Conservation (phyloP, 257 asterid species). For the Marsdenia floribunda region DNA sequence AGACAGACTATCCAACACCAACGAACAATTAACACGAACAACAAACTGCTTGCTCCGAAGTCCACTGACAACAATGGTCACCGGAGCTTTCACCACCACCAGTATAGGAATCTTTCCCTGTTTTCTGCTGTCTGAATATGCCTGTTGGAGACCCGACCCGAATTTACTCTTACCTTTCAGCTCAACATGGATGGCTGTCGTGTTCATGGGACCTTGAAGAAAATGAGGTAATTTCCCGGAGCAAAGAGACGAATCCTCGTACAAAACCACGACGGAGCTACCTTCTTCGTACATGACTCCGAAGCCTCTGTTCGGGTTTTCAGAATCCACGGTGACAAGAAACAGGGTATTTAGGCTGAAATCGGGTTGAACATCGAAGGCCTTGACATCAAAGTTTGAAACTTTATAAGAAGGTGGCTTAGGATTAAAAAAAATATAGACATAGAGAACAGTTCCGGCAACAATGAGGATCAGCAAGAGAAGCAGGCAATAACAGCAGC, state of each 20-base stretch:
- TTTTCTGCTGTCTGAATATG: conserved; percentile 18
- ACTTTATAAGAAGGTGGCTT: conserved; percentile 35
- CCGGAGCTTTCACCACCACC: conserved; percentile 36
- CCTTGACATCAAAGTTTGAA: conserved; percentile 28
- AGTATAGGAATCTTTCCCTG: conserved; percentile 36
- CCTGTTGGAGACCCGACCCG: conserved; percentile 31
- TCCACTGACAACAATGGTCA: conserved; percentile 20
- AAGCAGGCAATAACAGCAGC: conserved; percentile 42
- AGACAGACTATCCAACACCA: conserved; percentile 35
- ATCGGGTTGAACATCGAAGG: conserved; percentile 33
- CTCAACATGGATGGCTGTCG: conserved; percentile 27
- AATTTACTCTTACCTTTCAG: conserved; percentile 37
- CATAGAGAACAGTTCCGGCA: not conserved
- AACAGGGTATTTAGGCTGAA: conserved; percentile 34
- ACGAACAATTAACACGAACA: conserved; percentile 26
- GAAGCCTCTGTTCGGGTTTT: conserved; percentile 39
- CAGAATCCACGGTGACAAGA: conserved; percentile 27
- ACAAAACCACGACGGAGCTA: conserved; percentile 25
- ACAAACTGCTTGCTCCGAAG: conserved; percentile 4
- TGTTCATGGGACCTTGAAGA: conserved; percentile 34
- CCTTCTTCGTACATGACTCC: conserved; percentile 37
- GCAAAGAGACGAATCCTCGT: conserved; percentile 29
- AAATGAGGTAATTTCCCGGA: conserved; percentile 44
- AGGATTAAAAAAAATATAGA: conserved; percentile 32
- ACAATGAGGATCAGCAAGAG: conserved; percentile 29